Base-by-base conservation (phyloP, 352 stramenopile genomes). In the Phytophthora pistaciae region DNA sequence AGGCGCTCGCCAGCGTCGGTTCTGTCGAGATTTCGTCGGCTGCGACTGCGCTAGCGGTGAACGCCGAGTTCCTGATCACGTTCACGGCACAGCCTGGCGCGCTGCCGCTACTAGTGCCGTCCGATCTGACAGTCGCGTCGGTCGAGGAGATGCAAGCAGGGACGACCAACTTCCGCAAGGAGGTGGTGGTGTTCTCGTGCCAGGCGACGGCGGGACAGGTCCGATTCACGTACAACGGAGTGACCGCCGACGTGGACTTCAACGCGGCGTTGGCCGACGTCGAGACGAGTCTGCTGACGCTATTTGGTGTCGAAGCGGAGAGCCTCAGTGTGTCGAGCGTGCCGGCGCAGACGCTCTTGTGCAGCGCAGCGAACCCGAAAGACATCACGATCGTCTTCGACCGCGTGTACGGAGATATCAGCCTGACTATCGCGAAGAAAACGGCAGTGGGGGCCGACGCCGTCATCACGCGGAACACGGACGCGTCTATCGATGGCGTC, bases 351-450 rank as follows among this genome's bases (percentile, higher is more conserved):
- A 13, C 31, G 0, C 23, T 75, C 1, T 42, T 95, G 59, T 95
- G 86, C 60, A 79, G 63, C 3, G n/a, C 68, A 5, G 9, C 72
- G 29, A 33, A 33, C 29, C 29, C 29, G 29, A 33, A 33, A 5
- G 78, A 85, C 21, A 68, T 94, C 23, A 88, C 55, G 13, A 87
- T 95, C 38, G 70, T 82, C 0, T 93, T 95, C 40, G 70, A 95
- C 44, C 80, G 83, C 3, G 75, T 92, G 8, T 91, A 90, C 54
- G 86, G 82, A 2, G 60, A 91, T 31, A 66, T 92, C 9, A 62
- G 21, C 7, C 54, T 93, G 8, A 36, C 7, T 8, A 75, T 87
- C 31, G 68, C 55, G 0, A 69, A 74, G 10, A 52, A 62, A 0
- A 64, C 46, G 5, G 68, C 60, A 16, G 68, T 52, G 21, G 53